Base-by-base conservation (phyloP, 805 yeast species). In the Teunomyces barrocoloradensis region DNA sequence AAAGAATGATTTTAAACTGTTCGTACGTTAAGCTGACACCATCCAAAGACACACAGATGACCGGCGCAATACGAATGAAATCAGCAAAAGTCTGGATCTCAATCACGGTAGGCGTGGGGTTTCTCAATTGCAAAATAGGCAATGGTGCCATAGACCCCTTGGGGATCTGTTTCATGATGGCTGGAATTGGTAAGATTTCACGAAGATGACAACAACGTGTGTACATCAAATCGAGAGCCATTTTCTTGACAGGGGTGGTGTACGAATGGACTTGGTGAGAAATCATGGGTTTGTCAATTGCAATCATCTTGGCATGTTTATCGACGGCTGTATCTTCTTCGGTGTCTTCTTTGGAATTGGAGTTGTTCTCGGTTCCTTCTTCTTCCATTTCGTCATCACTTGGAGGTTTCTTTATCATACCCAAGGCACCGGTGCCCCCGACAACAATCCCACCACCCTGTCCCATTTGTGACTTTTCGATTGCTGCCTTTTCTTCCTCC, bases 171-270 rank as follows among this genome's bases (percentile, higher is more conserved):
- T 86, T 85, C 55, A 88, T 60, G 5, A 92, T 89, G 2, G 96
- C 92, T 3, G 96, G 92, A 43, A 91, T 91, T 1, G 98, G 97
- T 51, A 91, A 65, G 48, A 91, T 91, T 59, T 91, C 97, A 46
- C 97, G 74, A 49, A 91, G 71, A 64, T 91, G 97, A 63, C 97
- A 91, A 64, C 97, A 92, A 53, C 97, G 74, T 1, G 97, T 89
- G 66, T 91, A 91, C 59, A 92, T 74, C 40, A 82, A 77, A 56
- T 89, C 96, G 45, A 86, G 77, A 0, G 77, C 76, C 77, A 73
- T 73, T 46, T 71, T 72, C 50, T 70, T 59, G 10, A 69, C 64
- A 1, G 76, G 76, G 0, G 55, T 60, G 11, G 64, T 54, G 52
- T 69, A 71, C 4, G 54, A 53, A 17, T 51, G 46, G 11, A 47